A percentile compares a stretch with the other conserved stretches of the same genome.
phyloP scores from a whole-genome alignment of 768 basidiomycete species.

The Suillus sp. region DNA sequence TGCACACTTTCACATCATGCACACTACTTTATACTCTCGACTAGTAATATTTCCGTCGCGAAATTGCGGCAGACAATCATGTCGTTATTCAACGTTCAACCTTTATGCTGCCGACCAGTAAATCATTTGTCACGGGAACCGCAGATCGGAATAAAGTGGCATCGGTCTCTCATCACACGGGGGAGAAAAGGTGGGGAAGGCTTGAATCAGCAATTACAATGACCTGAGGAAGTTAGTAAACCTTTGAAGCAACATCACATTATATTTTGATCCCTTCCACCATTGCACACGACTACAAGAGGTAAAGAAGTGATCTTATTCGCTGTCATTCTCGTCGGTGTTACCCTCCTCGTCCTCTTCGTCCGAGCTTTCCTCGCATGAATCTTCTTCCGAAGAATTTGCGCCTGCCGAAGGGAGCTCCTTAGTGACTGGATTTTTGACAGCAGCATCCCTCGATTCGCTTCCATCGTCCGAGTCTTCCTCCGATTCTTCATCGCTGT shows the following conservation, averaged over 20 bases:
- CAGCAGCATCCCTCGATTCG: conserved; percentile 17
- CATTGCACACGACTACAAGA: neutral
- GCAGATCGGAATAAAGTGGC: neutral
- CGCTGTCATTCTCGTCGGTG: conserved; percentile 11
- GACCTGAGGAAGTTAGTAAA: neutral
- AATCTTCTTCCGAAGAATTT: conserved; percentile 21
- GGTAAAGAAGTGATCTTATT: conserved; percentile 10
- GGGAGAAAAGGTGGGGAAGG: too few species aligned
- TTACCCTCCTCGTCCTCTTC: conserved; percentile 15
- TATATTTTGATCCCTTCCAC: conserved; percentile 16
- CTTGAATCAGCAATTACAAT: neutral
- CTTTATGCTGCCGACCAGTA: neutral
- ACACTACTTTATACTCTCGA: neutral
- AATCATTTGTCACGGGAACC: neutral
- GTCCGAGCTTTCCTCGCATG: conserved; percentile 22
- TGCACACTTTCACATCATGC: neutral
- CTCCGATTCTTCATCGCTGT: conserved; percentile 51
- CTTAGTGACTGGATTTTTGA: conserved; percentile 1
- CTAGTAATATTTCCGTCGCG: neutral
- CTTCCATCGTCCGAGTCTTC: conserved; percentile 28
- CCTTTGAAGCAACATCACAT: conserved; percentile 7
- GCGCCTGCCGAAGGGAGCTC: neutral
- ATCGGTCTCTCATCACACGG: neutral
- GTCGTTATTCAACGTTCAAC: neutral
- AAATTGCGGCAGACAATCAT: neutral